Evolutionary conservation across 1,284 basidiomycete genomes (phyloP).

Genomic region (Anthracocystis setariae): DNA sequence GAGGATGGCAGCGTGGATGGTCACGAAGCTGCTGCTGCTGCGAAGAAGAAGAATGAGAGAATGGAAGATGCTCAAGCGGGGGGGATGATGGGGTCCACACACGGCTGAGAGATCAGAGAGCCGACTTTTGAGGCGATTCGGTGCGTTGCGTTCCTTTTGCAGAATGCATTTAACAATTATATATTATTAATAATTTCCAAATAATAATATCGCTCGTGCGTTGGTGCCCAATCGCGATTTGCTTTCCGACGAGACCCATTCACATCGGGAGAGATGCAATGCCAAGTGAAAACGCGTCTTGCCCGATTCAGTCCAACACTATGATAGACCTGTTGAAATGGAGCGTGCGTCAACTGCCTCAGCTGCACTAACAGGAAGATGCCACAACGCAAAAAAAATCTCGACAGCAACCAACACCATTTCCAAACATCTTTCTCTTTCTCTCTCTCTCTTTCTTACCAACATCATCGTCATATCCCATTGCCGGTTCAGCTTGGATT

Average conservation of each 20-base stretch:
- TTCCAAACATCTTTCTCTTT: background rate
- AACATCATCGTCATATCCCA: background rate
- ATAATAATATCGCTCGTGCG: conserved; percentile 2
- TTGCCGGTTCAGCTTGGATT: background rate
- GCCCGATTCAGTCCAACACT: background rate
- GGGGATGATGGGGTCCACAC: background rate
- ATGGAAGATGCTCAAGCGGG: background rate
- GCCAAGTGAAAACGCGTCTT: background rate
- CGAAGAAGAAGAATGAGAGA: background rate
- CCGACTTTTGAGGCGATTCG: too few relatives aligned
- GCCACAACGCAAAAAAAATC: background rate
- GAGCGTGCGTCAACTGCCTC: conserved; percentile 1
- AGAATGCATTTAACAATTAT: background rate
- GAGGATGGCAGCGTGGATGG: background rate
- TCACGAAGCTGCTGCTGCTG: background rate
- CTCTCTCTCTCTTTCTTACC: background rate
- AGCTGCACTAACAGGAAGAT: background rate
- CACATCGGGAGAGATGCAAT: too few relatives aligned
- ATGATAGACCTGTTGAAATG: too few relatives aligned
- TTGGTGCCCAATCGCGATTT: background rate
- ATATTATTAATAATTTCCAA: background rate
- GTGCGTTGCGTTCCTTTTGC: background rate
- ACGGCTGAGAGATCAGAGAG: background rate
- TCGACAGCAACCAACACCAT: background rate
- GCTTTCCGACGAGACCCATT: too few relatives aligned